Base-by-base conservation (phyloP, 371 early-diverging fungal species). In the Parasitella parasitica region DNA sequence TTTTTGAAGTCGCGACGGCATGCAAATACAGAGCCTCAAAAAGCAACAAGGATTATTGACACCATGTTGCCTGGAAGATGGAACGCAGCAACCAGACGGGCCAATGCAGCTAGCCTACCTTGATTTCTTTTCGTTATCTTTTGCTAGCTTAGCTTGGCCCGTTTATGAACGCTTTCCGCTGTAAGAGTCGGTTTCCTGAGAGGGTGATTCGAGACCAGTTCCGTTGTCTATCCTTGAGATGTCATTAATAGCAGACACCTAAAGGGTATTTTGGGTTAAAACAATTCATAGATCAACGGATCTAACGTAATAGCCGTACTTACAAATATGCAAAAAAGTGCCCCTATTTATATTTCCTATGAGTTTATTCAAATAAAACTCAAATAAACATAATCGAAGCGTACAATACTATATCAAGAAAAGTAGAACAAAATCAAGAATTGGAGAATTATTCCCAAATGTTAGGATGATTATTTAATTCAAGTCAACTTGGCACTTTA, bases 391-490 rank as follows among this genome's bases (percentile, higher is more conserved):
- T 37, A 59, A 59, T 59, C 59, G 59, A 59, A 59, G 38, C 28
- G 59, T 36, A 59, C 18, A 37, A 59, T 59, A 59, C 59, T 59
- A 59, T 50, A 59, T 50, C 38, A 49, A 59, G 59, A 36, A 50
- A 49, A 43, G 27, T 37, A 50, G 59, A 59, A 59, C 36, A 57
- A 57, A 57, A 57, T 16, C 9, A 56, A 18, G 41, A 39, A 28
- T 39, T 4, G 41, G 28, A n/a, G 30, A 28, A n/a, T 41, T 16
- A 16, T 30, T 27, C 15, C 43, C 5, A 28, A 8, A 30, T 22
- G 8, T 50, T 6, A 38, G 5, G n/a, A 28, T 13, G 12, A 12
- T 24, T 8, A 28, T 28, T 8, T 28, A n/a, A 16, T 30, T 46
- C 24, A 12, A 4, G 13, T 22, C 24, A 6, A 24, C 20, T 32